phyloP scores from a whole-genome alignment of 2,329 filamentous ascomycete genomes.

The Cladosporium phlei region DNA sequence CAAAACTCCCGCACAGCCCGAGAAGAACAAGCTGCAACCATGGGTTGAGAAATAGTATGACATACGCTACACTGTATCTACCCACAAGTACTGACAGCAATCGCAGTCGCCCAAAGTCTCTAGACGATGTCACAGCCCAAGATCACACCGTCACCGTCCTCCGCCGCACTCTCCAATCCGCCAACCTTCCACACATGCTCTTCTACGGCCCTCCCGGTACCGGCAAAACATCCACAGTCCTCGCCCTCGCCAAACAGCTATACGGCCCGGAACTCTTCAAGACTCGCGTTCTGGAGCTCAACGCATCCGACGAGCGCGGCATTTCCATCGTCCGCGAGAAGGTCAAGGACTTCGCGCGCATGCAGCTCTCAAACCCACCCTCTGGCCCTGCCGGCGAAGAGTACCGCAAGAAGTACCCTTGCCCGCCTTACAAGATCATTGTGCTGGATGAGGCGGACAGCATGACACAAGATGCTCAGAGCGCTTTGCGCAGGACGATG shows the following conservation, averaged over 20 bases:
- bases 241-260: conserved; percentile 93
- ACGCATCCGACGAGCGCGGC: conserved; percentile 96
- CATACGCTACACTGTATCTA: background rate
- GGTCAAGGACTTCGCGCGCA: conserved; percentile 95
- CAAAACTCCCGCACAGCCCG: conserved; percentile 60
- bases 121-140: conserved; percentile 93
- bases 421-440: conserved; percentile 97
- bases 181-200: conserved; percentile 98
- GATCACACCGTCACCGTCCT: conserved; percentile 94
- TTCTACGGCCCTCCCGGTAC: conserved; percentile 98
- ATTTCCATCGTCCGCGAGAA: conserved; percentile 96
- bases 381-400: conserved; percentile 54
- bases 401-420: conserved; percentile 69
- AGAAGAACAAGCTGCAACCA: conserved; percentile 69
- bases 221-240: conserved; percentile 95
- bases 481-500: conserved; percentile 89
- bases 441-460: conserved; percentile 97
- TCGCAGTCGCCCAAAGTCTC: conserved; percentile 78
- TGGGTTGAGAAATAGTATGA: conserved; percentile 98
- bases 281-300: conserved; percentile 93
- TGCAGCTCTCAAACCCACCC: conserved; percentile 82
- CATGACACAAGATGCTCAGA: conserved; percentile 98
- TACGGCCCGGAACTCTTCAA: conserved; percentile 94
- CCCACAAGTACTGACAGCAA: conserved; percentile 5
- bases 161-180: conserved; percentile 85